Evolutionary conservation across 257 asterid genomes (phyloP).

Genomic region (Leptodermis oblonga): DNA sequence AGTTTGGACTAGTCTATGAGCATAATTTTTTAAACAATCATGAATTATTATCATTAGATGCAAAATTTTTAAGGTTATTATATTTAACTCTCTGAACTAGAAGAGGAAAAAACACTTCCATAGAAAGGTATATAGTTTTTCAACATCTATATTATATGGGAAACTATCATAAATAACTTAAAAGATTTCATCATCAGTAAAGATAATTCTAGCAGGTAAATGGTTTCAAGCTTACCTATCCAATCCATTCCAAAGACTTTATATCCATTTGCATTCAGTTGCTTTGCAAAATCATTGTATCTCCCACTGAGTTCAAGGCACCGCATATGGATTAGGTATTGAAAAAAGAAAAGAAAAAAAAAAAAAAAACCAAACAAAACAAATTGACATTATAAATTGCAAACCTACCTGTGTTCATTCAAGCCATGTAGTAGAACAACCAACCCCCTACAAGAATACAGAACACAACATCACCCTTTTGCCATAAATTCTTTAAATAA

Average conservation of each 20-base stretch:
- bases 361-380: not conserved
- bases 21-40: not conserved
- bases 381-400: not conserved
- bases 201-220: not conserved
- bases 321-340: not conserved
- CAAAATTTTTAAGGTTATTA: not conserved
- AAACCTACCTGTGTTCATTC: slow-evolving; percentile 76
- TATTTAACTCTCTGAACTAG: not conserved
- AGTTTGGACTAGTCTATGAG: not conserved
- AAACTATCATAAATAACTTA: not conserved
- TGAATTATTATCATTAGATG: not conserved
- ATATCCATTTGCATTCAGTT: slow-evolving; percentile 74
- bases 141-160: not conserved
- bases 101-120: not conserved
- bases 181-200: not conserved
- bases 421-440: slow-evolving; percentile 75
- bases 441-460: slow-evolving; percentile 52
- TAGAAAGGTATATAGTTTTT: not conserved
- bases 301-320: slow-evolving; percentile 53
- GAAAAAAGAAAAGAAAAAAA: slow-evolving; percentile 2
- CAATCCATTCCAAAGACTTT: slow-evolving; percentile 95
- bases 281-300: slow-evolving; percentile 72
- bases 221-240: slow-evolving; percentile 65
- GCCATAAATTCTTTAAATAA: not conserved
- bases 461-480: not conserved